These are phyloP conservation scores for Sugiyamaella japonica DNA, from an alignment of 1,139 yeast genomes.

Conservation along the genomic window DNA sequence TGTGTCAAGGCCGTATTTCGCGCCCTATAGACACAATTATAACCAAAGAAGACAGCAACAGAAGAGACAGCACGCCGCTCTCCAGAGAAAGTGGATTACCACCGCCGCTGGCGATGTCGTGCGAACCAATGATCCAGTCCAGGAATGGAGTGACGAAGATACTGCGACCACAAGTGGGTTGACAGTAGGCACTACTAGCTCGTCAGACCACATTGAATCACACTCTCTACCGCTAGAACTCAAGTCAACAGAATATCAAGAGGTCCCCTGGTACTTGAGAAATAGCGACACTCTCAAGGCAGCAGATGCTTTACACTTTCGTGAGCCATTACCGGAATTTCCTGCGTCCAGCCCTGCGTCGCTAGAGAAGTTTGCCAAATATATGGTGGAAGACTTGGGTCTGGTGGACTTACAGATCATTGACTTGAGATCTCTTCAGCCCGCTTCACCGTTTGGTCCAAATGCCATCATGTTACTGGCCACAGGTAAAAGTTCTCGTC, in stretches of 20 bases:
- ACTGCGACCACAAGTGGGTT: not conserved
- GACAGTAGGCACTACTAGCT: not conserved
- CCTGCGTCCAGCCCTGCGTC: conserved; percentile 60
- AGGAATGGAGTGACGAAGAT: conserved; percentile 11
- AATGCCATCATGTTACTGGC: conserved; percentile 56
- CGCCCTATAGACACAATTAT: conserved; percentile 14
- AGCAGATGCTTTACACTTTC: conserved; percentile 20
- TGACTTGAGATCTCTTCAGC: conserved; percentile 54
- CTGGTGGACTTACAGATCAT: conserved; percentile 59
- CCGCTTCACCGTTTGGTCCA: conserved; percentile 47
- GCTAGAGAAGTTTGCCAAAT: conserved; percentile 48
- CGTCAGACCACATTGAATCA: not conserved
- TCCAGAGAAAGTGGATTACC: conserved; percentile 13
- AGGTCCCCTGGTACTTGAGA: conserved; percentile 36
- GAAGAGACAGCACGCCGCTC: conserved; percentile 5
- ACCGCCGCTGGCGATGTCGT: not conserved
- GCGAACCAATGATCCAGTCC: not conserved
- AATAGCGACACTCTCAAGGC: conserved; percentile 28
- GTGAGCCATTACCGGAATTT: conserved; percentile 39
- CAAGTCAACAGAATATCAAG: not conserved
- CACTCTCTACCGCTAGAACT: not conserved
- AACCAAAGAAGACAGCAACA: conserved; percentile 12
- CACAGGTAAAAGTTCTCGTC: conserved; percentile 79
- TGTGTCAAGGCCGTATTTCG: conserved; percentile 17
- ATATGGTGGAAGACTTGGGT: conserved; percentile 62